These are phyloP conservation scores for Aphanomyces astaci DNA, from an alignment of 352 stramenopile species.

Conservation along the genomic window DNA sequence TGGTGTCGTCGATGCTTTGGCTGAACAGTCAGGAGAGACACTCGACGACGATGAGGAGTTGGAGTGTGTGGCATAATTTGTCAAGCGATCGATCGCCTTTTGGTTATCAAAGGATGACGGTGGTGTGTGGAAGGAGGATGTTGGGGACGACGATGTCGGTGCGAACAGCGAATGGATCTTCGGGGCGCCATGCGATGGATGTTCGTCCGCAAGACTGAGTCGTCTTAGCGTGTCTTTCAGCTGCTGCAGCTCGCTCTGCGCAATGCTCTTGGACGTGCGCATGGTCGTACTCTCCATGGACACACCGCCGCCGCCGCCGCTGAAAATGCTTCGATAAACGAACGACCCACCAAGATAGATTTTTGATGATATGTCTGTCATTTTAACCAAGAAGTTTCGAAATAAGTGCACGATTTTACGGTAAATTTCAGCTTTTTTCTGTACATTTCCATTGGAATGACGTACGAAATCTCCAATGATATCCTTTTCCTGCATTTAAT, in stretches of 20 bases:
- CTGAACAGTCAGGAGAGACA: constrained; percentile 5
- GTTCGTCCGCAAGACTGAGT: constrained; percentile 35
- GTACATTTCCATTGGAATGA: too few species aligned
- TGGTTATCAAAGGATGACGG: constrained; percentile 24
- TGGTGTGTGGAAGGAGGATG: constrained; percentile 2
- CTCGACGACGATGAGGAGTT: neutral
- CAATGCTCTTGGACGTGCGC: constrained; percentile 16
- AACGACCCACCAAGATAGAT: constrained; percentile 2
- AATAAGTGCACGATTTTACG: too few species aligned
- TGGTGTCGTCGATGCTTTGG: constrained; percentile 14
- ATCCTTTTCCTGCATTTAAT: too few species aligned
- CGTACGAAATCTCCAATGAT: too few species aligned
- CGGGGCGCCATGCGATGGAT: neutral
- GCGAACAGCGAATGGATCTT: constrained; percentile 10
- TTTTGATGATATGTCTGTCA: neutral
- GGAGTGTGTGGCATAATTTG: neutral
- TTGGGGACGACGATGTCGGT: neutral
- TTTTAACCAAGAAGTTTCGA: neutral
- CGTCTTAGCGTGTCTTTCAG: constrained; percentile 66
- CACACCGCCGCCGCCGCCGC: too few species aligned
- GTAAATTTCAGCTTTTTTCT: too few species aligned
- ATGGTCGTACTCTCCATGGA: constrained; percentile 9
- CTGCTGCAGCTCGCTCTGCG: constrained; percentile 44
- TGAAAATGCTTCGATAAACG: neutral
- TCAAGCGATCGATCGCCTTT: constrained; percentile 32